Conservation (phyloP, 2,329 filamentous ascomycete genomes). For the Geoglossum cookeanum region DNA sequence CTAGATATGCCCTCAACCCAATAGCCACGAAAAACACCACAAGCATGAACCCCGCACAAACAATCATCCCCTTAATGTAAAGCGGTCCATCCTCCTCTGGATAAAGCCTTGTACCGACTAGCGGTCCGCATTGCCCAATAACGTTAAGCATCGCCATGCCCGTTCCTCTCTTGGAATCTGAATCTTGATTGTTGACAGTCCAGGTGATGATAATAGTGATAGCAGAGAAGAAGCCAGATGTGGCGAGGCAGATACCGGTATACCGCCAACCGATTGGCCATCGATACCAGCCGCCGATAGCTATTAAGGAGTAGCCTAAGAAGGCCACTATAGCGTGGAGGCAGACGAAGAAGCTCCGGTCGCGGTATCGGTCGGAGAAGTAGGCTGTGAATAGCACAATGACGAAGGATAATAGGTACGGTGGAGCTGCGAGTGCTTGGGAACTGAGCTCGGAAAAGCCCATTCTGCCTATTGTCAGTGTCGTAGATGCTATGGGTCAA, state of each 20-base stretch:
- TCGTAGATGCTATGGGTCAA: neutral
- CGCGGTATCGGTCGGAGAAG: conserved; percentile 45
- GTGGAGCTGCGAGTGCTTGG: conserved; percentile 64
- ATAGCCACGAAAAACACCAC: conserved; percentile 37
- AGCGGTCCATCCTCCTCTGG: conserved; percentile 40
- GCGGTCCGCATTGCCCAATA: conserved; percentile 61
- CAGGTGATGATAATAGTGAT: conserved; percentile 74
- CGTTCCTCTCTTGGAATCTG: conserved; percentile 47
- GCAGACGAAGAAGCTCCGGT: conserved; percentile 45
- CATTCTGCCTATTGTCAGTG: conserved; percentile 29
- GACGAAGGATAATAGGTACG: conserved; percentile 58
- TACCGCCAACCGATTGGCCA: conserved; percentile 34
- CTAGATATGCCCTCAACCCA: conserved; percentile 33
- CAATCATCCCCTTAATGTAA: conserved; percentile 42
- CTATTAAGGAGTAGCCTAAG: conserved; percentile 20
- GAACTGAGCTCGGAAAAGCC: conserved; percentile 47
- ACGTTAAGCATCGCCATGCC: conserved; percentile 67
- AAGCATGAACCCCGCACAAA: conserved; percentile 44
- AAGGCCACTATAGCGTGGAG: conserved; percentile 21
- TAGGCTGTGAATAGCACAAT: conserved; percentile 53
- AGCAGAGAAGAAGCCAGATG: conserved; percentile 63
- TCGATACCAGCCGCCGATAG: conserved; percentile 1
- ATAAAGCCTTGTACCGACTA: conserved; percentile 48
- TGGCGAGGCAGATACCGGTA: conserved; percentile 57
- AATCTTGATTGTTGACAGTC: conserved; percentile 71